Conservation (phyloP, 805 yeast species). For the Hanseniaspora valbyensis region DNA sequence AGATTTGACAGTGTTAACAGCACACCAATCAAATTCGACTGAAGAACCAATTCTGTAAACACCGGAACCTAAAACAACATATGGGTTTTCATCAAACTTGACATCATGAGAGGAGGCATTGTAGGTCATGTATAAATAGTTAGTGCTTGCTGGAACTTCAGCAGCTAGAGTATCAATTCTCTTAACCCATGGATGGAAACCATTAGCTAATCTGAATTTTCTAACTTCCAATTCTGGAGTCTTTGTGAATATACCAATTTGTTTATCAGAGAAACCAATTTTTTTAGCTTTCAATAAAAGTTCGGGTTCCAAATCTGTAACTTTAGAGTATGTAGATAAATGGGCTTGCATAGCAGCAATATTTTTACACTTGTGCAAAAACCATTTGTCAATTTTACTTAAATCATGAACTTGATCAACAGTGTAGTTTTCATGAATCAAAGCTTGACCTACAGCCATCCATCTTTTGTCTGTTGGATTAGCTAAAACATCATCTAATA, state of each 20-base stretch:
- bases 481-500: conserved; percentile 59
- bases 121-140: conserved; percentile 88
- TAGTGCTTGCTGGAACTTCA: conserved; percentile 93
- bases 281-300: conserved; percentile 78
- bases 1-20: conserved; percentile 91
- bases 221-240: conserved; percentile 84
- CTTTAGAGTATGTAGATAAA: conserved; percentile 31
- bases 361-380: conserved; percentile 82
- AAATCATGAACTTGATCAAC: conserved; percentile 88
- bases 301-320: conserved; percentile 54
- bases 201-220: conserved; percentile 74
- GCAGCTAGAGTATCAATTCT: conserved; percentile 98
- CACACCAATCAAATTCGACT: conserved; percentile 99
- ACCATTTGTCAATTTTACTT: conserved; percentile 92
- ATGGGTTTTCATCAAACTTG: conserved; percentile 81
- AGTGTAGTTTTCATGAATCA: conserved; percentile 78
- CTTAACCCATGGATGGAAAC: conserved; percentile 83
- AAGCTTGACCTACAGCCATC: conserved; percentile 96
- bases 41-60: conserved; percentile 98
- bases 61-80: conserved; percentile 95
- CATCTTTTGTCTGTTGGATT: conserved; percentile 94
- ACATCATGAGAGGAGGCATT: conserved; percentile 84
- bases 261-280: conserved; percentile 93
- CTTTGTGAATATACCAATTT: conserved; percentile 76
- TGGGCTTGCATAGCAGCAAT: conserved; percentile 81